Conservation (phyloP, 176 grass and related monocot species). For the Dactylis glomerata region DNA sequence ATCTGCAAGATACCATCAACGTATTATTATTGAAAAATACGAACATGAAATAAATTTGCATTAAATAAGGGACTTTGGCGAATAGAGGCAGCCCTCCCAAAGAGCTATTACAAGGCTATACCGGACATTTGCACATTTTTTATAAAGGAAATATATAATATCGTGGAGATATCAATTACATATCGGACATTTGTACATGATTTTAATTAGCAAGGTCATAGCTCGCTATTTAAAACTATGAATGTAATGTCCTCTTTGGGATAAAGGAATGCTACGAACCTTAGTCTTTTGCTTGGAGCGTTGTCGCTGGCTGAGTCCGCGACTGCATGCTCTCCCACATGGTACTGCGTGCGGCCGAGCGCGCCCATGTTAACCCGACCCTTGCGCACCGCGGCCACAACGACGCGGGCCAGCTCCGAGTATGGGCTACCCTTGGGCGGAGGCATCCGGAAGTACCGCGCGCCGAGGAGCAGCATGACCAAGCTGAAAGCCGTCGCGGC, state of each 20-base stretch:
- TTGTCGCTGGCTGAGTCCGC: background rate
- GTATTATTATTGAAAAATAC: no score
- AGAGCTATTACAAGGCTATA: no score
- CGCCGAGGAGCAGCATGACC: conserved; percentile 28
- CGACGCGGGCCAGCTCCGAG: conserved; percentile 18
- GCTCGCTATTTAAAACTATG: no score
- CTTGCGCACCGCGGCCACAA: conserved; percentile 13
- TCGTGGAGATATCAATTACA: no score
- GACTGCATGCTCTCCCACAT: conserved; percentile 1
- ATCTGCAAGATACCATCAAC: no score
- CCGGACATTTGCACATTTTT: no score
- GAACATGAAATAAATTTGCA: no score
- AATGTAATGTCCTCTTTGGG: background rate
- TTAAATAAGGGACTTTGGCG: no score
- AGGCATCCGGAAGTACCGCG: conserved; percentile 21
- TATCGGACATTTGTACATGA: no score
- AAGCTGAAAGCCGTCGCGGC: conserved; percentile 24
- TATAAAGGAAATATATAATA: no score
- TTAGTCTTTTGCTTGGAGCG: conserved; percentile 37
- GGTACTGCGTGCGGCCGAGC: background rate
- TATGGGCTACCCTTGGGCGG: conserved; percentile 47
- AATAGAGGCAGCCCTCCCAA: no score
- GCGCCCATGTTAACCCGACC: background rate
- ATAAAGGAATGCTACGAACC: background rate
- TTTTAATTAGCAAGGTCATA: no score